Base-by-base conservation (phyloP, 2,329 filamentous ascomycete species). In the Apiospora saccharicola region DNA sequence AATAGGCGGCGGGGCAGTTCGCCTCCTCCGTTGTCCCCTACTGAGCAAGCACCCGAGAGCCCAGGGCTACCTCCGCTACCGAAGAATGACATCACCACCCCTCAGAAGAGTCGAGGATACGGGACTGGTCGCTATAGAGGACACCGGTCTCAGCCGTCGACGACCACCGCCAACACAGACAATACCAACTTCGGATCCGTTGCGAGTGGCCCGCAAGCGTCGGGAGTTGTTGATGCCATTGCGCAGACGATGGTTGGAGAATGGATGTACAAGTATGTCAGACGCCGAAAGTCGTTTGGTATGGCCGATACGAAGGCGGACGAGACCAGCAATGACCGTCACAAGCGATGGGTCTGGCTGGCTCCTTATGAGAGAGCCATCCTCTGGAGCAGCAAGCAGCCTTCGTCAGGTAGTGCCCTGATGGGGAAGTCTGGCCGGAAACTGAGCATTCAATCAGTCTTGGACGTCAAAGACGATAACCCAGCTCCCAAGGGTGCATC, bases 201-300 rank as follows among this genome's bases (percentile, higher is more conserved):
- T 44, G 34, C 10, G 4, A 70, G 68, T 44, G 68, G 68, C 30
- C 68, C 26, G n/a, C 92, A 94, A 76, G 90, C 92, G 61, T 92
- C 92, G 0, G 93, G 91, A 64, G 94, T 98, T 19, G 96, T 99
- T 7, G 96, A 98, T 83, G 95, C 96, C 4, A 98, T 99, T 81
- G 95, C 96, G 1, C 95, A 97, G 80, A 97, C 96, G 0, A 99
- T 99, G 96, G 94, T 99, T 43, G 96, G 96, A 49, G 96, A 98
- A 79, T 96, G 94, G 93, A 96, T 97, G 93, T 95, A 92, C 86
- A 97, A 97, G 82, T 96, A 97, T 78, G 93, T 96, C 46, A 89
- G 94, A 70, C 90, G 94, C 80, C 90, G 96, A 75, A 98, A 95
- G 83, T 97, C 96, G 0, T 98, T 99, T 80, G 94, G 94, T 26